These are phyloP conservation scores for Diaporthe aspalathi DNA, from an alignment of 2,329 filamentous ascomycete species.

Conservation along the genomic window DNA sequence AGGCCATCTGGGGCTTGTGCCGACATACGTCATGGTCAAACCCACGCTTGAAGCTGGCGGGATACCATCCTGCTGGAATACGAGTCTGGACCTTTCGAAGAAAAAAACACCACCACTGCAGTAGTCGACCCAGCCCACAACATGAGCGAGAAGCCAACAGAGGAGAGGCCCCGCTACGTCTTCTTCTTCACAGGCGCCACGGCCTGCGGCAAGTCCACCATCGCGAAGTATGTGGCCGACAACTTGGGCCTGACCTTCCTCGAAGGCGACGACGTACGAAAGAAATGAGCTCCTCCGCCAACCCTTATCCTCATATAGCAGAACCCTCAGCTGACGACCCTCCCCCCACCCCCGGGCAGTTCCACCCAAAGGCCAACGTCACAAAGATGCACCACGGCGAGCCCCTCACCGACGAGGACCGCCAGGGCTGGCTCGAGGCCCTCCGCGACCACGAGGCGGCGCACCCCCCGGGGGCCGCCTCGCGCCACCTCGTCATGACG, in stretches of 20 bases:
- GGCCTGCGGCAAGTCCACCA: constrained; percentile 71
- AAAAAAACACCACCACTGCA: not conserved
- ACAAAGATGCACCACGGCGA: constrained; percentile 78
- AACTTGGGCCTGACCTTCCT: constrained; percentile 64
- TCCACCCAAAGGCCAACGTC: constrained; percentile 71
- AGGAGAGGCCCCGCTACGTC: constrained; percentile 49
- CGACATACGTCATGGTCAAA: constrained; percentile 13
- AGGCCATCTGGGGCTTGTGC: not conserved
- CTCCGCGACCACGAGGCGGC: constrained; percentile 63
- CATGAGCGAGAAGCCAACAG: constrained; percentile 30
- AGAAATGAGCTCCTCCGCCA: too few species aligned
- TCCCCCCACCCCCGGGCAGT: too few species aligned
- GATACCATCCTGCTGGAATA: not conserved
- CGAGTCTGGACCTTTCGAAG: too few species aligned
- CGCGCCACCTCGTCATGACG: constrained; percentile 75
- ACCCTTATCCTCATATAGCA: accelerated
- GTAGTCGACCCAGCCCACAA: not conserved
- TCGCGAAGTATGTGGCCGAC: constrained; percentile 63
- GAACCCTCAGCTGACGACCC: not conserved
- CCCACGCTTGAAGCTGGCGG: too few species aligned
- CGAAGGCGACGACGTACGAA: constrained; percentile 70
- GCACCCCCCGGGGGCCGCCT: constrained; percentile 51
- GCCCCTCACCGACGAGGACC: constrained; percentile 78
- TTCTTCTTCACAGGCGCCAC: constrained; percentile 72
- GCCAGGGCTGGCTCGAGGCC: constrained; percentile 80